Conservation (phyloP, 2,329 filamentous ascomycete species). For the Aspergillus jensenii region DNA sequence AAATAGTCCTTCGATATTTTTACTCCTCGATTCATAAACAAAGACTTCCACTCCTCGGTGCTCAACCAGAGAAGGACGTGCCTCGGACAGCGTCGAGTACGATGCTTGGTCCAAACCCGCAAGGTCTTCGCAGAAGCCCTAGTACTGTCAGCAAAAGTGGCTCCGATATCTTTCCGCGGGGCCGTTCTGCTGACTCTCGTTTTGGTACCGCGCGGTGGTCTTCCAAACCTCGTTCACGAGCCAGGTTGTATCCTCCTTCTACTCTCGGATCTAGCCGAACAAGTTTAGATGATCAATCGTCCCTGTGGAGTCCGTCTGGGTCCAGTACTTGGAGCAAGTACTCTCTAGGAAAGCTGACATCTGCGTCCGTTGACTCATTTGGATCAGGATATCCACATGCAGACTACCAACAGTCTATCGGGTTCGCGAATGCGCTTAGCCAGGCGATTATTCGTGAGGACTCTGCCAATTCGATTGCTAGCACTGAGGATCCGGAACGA, state of each 20-base stretch:
- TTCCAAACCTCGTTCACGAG: slow-evolving; percentile 81
- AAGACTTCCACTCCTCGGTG: slow-evolving; percentile 81
- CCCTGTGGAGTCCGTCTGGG: slow-evolving; percentile 84
- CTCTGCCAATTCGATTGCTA: slow-evolving; percentile 52
- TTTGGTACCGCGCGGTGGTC: slow-evolving; percentile 71
- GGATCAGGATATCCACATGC: slow-evolving; percentile 71
- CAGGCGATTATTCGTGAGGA: slow-evolving; percentile 92
- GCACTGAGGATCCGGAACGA: slow-evolving; percentile 61
- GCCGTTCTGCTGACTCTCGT: slow-evolving; percentile 66
- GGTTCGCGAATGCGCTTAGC: slow-evolving; percentile 93
- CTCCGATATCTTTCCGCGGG: slow-evolving; percentile 72
- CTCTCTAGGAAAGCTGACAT: slow-evolving; percentile 84
- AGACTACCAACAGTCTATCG: slow-evolving; percentile 94
- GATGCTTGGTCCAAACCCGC: slow-evolving; percentile 66
- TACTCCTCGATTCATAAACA: slow-evolving; percentile 87
- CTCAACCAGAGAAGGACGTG: slow-evolving; percentile 49
- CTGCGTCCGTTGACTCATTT: slow-evolving; percentile 89
- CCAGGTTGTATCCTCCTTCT: slow-evolving; percentile 71
- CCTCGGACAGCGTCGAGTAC: slow-evolving; percentile 50
- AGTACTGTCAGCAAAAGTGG: slow-evolving; percentile 91
- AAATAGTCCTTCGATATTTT: slow-evolving; percentile 87
- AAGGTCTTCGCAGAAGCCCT: slow-evolving; percentile 78
- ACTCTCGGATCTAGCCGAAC: slow-evolving; percentile 88
- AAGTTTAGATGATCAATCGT: slow-evolving; percentile 87
- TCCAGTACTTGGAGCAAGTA: slow-evolving; percentile 97